Percentiles rank a stretch among this genome's conserved stretches.
These are phyloP conservation scores for Acacia melanoxylon DNA, from an alignment of 306 rosid genomes.

Conservation along the genomic window DNA sequence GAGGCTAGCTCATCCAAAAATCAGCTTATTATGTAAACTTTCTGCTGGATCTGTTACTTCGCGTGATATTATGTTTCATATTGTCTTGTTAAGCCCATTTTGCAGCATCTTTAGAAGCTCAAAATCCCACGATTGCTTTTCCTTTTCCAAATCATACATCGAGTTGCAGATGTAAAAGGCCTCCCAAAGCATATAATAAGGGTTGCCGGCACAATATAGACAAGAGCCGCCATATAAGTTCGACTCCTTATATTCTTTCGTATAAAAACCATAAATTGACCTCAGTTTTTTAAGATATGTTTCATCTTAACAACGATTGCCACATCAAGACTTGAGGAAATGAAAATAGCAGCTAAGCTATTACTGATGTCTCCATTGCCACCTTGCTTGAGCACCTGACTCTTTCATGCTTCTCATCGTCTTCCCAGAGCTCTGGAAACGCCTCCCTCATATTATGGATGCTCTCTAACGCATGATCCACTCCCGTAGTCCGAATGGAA, in stretches of 20 bases:
- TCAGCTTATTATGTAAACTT: constrained; percentile 25
- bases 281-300: neutral
- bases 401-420: constrained; percentile 41
- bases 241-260: neutral
- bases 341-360: constrained; percentile 49
- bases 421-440: constrained; percentile 86
- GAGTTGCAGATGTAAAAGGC: neutral
- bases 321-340: constrained; percentile 2
- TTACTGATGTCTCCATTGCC: constrained; percentile 68
- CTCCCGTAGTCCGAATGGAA: constrained; percentile 45
- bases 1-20: neutral
- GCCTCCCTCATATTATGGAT: constrained; percentile 88
- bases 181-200: neutral
- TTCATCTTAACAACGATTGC: constrained; percentile 13
- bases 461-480: constrained; percentile 84
- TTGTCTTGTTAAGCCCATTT: neutral
- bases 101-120: neutral
- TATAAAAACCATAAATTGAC: neutral
- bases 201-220: neutral
- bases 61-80: neutral
- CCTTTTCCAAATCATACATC: neutral
- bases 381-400: constrained; percentile 40
- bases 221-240: neutral
- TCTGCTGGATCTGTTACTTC: constrained; percentile 23
- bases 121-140: neutral